Base-by-base conservation (phyloP, 169 alveolate genomes). In the Eimeria brunetti region DNA sequence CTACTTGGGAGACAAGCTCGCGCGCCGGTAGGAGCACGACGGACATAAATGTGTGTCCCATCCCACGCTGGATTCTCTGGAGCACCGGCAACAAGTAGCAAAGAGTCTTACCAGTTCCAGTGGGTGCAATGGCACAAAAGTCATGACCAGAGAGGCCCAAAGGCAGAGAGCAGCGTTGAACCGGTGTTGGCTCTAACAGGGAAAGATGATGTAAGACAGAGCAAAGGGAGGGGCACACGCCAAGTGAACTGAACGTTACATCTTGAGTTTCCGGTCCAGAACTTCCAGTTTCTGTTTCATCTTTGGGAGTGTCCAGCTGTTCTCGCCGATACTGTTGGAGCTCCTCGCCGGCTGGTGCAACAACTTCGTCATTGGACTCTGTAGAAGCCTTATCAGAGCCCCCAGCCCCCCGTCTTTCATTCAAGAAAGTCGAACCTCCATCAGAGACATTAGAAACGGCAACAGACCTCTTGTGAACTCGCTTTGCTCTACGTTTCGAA, bases 121-220 rank as follows among this genome's bases (percentile, higher is more conserved):
- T 99, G 78, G 98, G 99, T 11, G 99, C 99, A 69, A 99, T 96
- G 12, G 99, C 99, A 64, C 99, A 99, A n/a, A 99, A 97, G 95
- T 99, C 99, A 71, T 98, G 98, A 60, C 99, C 99, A 71, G 97
- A 96, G 73, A 99, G 97, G 4, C 99, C 99, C 73, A 96, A 96
- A 11, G 99, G 99, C 46, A 99, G 96, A 30, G 99, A 96, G 93
- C 98, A 99, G 64, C 97, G 96, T 96, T 99, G 99, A 46, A 99
- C 99, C 88, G 95, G 96, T 27, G 97, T 91, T 53, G 97, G 97
- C 30, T 64, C 51, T 7, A 51, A 91, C 49, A 64, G 18, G 62
- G 84, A 95, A 88, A 67, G 96, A 53, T 53, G 93, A 64, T 56
- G 96, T 73, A 49, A 67, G 27, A 44, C 96, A 76, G 84, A 60